These are phyloP conservation scores for Coniochaeta pulveracea DNA, from an alignment of 2,329 filamentous ascomycete genomes.

Conservation along the genomic window DNA sequence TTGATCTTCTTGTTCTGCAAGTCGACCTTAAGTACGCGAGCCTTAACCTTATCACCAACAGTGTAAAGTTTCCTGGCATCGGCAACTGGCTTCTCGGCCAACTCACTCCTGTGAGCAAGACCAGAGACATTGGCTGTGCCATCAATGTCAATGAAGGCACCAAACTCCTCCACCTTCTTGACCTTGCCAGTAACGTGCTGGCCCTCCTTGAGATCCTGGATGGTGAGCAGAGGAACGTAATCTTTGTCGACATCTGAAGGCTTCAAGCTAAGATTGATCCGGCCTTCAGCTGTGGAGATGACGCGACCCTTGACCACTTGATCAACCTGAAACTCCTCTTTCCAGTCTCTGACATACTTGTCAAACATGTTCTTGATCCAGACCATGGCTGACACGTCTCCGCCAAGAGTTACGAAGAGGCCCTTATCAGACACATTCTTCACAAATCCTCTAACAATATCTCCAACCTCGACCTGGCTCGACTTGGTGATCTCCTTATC, in stretches of 20 bases:
- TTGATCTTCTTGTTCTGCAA: constrained; percentile 65
- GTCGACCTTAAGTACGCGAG: constrained; percentile 73
- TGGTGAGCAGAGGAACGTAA: constrained; percentile 61
- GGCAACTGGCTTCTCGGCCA: constrained; percentile 72
- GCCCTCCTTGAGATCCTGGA: constrained; percentile 67
- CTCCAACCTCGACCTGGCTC: constrained; percentile 62
- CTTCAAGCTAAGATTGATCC: constrained; percentile 80
- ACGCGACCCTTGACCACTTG: constrained; percentile 87
- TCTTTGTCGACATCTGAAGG: constrained; percentile 70
- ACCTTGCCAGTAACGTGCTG: constrained; percentile 83
- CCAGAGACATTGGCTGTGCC: constrained; percentile 82
- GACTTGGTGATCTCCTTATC: constrained; percentile 68
- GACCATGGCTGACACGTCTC: constrained; percentile 70
- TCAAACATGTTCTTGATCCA: constrained; percentile 85
- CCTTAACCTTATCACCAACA: constrained; percentile 88
- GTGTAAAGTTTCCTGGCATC: constrained; percentile 86
- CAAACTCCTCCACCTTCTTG: constrained; percentile 88
- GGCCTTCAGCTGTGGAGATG: constrained; percentile 54
- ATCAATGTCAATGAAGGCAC: constrained; percentile 86
- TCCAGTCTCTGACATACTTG: constrained; percentile 90
- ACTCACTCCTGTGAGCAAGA: constrained; percentile 82
- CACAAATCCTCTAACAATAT: constrained; percentile 82
- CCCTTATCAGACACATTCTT: constrained; percentile 85
- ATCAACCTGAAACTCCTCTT: constrained; percentile 74
- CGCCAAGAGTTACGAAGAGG: constrained; percentile 74